A percentile compares a stretch with the other conserved stretches of the same genome.
Evolutionary conservation across 2,329 filamentous ascomycete genomes (phyloP).

Genomic region (Apiospora malaysiana): DNA sequence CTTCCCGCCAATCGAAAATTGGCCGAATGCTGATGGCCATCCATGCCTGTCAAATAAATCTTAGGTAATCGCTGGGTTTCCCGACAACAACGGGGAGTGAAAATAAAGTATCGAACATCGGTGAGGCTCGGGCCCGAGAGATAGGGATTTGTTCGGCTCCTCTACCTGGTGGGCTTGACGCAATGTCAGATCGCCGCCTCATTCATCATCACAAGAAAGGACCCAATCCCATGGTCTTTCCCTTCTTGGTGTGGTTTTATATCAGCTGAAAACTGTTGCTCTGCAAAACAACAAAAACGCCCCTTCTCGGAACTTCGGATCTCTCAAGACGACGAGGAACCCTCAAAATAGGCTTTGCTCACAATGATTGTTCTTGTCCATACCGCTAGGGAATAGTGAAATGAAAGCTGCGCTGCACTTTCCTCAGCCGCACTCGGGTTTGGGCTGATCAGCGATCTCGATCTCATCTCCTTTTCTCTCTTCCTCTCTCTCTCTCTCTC

Average conservation of each 20-base stretch:
- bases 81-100: neutral
- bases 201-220: neutral
- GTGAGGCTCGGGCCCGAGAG: neutral
- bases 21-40: neutral
- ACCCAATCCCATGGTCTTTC: neutral
- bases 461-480: no score
- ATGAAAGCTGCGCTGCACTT: neutral
- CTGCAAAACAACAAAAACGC: no score
- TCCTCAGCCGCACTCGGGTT: neutral
- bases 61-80: neutral
- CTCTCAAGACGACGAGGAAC: neutral
- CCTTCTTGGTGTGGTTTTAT: neutral
- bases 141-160: neutral
- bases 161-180: neutral
- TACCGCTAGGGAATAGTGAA: neutral
- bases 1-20: no score
- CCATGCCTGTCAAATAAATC: neutral
- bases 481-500: neutral
- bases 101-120: neutral
- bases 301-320: neutral
- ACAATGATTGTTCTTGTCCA: no score
- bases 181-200: neutral
- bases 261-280: constrained; percentile 16
- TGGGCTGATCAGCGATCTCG: neutral
- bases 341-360: neutral